These are phyloP conservation scores for Massarina eburnea DNA, from an alignment of 2,329 filamentous ascomycete genomes.

Conservation along the genomic window DNA sequence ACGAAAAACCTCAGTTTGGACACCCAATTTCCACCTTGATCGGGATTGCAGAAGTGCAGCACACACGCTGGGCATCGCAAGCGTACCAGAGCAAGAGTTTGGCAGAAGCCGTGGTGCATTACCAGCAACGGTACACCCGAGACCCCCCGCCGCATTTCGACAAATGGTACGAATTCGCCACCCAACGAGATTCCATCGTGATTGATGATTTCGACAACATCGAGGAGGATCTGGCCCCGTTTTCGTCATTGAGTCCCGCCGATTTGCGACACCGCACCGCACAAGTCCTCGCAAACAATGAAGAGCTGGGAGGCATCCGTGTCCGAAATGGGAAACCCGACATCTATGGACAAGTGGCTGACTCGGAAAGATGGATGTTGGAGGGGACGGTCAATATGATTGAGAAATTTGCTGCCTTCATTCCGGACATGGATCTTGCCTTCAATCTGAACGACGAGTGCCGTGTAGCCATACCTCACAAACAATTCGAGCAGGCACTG, in stretches of 20 bases:
- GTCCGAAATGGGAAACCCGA: slow-evolving; percentile 56
- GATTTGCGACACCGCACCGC: slow-evolving; percentile 57
- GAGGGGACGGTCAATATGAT: slow-evolving; percentile 58
- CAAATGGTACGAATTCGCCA: slow-evolving; percentile 61
- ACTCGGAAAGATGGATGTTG: slow-evolving; percentile 62
- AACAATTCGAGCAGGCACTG: slow-evolving; percentile 29
- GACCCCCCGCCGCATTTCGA: slow-evolving; percentile 63
- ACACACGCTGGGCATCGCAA: slow-evolving; percentile 53
- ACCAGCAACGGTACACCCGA: slow-evolving; percentile 55
- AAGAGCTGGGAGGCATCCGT: slow-evolving; percentile 58
- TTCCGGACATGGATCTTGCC: slow-evolving; percentile 65
- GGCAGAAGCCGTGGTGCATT: slow-evolving; percentile 53
- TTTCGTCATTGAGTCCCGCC: slow-evolving; percentile 54
- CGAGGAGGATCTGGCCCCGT: slow-evolving; percentile 58
- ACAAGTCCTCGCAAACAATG: slow-evolving; percentile 55
- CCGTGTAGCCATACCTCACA: slow-evolving; percentile 57
- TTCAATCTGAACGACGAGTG: slow-evolving; percentile 65
- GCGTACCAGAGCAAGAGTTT: slow-evolving; percentile 53
- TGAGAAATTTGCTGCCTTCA: slow-evolving; percentile 48
- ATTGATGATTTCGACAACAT: slow-evolving; percentile 65
- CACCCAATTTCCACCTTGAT: slow-evolving; percentile 61
- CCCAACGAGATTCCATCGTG: slow-evolving; percentile 52
- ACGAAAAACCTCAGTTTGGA: slow-evolving; percentile 44
- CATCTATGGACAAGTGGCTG: slow-evolving; percentile 47
- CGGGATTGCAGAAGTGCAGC: slow-evolving; percentile 50